These are phyloP conservation scores for Colletotrichum acutatum DNA, from an alignment of 2,329 filamentous ascomycete genomes.

Conservation along the genomic window DNA sequence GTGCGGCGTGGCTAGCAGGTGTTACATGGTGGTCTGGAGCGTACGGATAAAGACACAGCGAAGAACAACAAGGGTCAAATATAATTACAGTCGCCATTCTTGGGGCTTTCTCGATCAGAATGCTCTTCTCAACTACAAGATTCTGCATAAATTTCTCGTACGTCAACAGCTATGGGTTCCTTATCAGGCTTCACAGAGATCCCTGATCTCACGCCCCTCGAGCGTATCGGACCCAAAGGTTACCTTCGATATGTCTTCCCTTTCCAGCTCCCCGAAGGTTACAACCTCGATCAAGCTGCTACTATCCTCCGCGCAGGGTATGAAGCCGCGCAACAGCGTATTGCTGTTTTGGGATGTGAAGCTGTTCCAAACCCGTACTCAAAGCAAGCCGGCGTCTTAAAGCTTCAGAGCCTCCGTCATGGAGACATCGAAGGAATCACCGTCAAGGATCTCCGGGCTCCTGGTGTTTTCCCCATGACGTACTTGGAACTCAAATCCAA, in stretches of 20 bases:
- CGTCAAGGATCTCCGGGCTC: slow-evolving; percentile 41
- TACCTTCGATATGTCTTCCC: slow-evolving; percentile 42
- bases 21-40: not conserved
- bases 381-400: slow-evolving; percentile 46
- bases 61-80: not conserved
- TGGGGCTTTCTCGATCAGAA: too few species aligned
- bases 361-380: slow-evolving; percentile 44
- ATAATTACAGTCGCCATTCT: not conserved
- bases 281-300: slow-evolving; percentile 42
- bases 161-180: slow-evolving; percentile 2
- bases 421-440: slow-evolving; percentile 40
- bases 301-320: slow-evolving; percentile 43
- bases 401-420: slow-evolving; percentile 41
- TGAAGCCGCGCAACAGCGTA: slow-evolving; percentile 41
- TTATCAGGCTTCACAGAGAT: slow-evolving; percentile 21
- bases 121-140: too few species aligned
- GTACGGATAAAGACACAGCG: not conserved
- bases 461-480: slow-evolving; percentile 38
- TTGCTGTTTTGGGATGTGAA: slow-evolving; percentile 46
- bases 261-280: slow-evolving; percentile 45
- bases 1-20: not conserved
- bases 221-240: slow-evolving; percentile 48
- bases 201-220: slow-evolving; percentile 40
- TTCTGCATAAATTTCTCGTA: not conserved
- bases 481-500: slow-evolving; percentile 42